These are phyloP conservation scores for Hypericum perforatum DNA, from an alignment of 345 rosid genomes.

Conservation along the genomic window DNA sequence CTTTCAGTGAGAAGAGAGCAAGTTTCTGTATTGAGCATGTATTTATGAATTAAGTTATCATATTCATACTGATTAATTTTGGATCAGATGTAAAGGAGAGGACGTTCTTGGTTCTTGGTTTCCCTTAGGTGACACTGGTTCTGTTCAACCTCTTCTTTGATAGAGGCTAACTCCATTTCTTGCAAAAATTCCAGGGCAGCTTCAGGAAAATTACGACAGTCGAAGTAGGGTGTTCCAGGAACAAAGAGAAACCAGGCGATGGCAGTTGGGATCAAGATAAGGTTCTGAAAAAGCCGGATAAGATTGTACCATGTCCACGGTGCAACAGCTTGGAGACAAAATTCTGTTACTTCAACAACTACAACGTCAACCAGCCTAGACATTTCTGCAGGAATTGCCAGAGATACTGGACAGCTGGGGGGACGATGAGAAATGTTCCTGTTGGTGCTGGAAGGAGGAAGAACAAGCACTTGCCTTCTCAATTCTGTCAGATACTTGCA, in stretches of 20 bases:
- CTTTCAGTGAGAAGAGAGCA: no score
- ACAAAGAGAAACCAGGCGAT: slow-evolving; percentile 41
- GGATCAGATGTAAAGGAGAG: no score
- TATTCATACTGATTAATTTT: no score
- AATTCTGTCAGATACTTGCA: slow-evolving; percentile 54
- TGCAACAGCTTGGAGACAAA: slow-evolving; percentile 93
- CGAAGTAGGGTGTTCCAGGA: no score
- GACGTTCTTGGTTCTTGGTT: no score
- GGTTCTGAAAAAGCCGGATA: slow-evolving; percentile 69
- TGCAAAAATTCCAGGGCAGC: no score
- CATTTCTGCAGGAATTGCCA: slow-evolving; percentile 94
- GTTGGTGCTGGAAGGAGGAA: slow-evolving; percentile 94
- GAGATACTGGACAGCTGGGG: slow-evolving; percentile 98
- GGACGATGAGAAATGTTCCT: slow-evolving; percentile 91
- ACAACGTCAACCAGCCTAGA: slow-evolving; percentile 87
- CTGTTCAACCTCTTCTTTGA: no score
- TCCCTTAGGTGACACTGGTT: no score
- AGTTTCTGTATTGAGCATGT: no score
- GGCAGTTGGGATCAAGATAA: slow-evolving; percentile 40
- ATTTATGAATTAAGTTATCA: no score
- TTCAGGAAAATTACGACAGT: no score
- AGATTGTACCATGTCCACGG: slow-evolving; percentile 82
- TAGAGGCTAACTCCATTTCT: no score
- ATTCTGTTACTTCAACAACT: slow-evolving; percentile 92
- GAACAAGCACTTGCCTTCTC: slow-evolving; percentile 71